phyloP scores from a whole-genome alignment of 106 monocot species.

The Triglochin maritima region DNA sequence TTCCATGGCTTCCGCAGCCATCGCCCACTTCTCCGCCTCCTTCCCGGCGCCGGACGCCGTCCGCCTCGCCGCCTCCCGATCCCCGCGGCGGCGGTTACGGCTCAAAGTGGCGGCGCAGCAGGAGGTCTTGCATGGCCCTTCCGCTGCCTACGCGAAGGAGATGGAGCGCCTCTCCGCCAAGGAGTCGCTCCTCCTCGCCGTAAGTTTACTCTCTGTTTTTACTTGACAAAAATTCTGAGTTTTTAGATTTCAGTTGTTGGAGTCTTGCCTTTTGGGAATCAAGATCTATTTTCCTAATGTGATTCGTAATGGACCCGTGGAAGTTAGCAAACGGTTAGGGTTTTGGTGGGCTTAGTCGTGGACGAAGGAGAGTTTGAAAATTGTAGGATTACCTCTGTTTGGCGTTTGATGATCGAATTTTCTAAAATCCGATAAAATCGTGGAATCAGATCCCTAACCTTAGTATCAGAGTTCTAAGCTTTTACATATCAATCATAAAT shows the following conservation, averaged over 20 bases:
- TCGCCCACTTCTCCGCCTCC: background rate
- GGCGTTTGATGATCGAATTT: no score
- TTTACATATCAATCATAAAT: no score
- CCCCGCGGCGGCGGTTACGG: no score
- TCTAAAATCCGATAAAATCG: no score
- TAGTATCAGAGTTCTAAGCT: no score
- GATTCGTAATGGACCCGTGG: background rate
- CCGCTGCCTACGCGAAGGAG: conserved; percentile 80
- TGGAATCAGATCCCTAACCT: no score
- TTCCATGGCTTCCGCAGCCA: background rate
- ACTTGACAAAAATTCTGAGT: background rate
- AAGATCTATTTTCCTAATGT: background rate
- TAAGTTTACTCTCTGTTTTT: conserved; percentile 18
- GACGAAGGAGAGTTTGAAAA: no score
- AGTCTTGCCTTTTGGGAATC: background rate
- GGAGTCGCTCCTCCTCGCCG: conserved; percentile 95
- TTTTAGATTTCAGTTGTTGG: background rate
- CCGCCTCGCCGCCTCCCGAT: background rate
- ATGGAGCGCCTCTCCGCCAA: conserved; percentile 98
- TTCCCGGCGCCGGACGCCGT: background rate
- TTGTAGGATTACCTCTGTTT: background rate
- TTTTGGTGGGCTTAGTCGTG: no score
- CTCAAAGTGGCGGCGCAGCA: conserved; percentile 20
- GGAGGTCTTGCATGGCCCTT: conserved; percentile 55
- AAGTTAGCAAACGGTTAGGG: background rate